phyloP scores from a whole-genome alignment of 352 stramenopile species.

The Aphanomyces cochlioides region DNA sequence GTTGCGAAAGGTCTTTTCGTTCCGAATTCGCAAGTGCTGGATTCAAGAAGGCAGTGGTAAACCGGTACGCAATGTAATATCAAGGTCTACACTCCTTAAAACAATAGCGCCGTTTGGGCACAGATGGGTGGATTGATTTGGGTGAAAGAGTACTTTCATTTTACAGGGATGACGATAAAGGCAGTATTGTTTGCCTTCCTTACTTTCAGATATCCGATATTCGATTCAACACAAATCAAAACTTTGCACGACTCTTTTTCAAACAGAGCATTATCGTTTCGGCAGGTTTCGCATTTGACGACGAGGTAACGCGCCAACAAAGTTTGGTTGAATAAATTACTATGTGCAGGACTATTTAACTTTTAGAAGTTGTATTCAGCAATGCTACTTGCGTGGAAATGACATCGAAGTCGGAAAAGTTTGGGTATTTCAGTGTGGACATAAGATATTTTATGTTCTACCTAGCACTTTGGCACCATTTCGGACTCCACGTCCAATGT shows the following conservation, averaged over 20 bases:
- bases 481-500: no score
- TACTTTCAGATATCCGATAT: slow-evolving; percentile 2
- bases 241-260: slow-evolving; percentile 9
- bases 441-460: no score
- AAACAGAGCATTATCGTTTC: neutral
- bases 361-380: no score
- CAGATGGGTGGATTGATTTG: slow-evolving; percentile 25
- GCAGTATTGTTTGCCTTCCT: neutral
- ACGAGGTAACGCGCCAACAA: neutral
- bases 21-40: slow-evolving; percentile 19
- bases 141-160: slow-evolving; percentile 10
- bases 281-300: neutral
- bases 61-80: neutral
- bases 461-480: no score
- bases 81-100: neutral
- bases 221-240: slow-evolving; percentile 5
- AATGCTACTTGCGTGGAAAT: no score
- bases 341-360: neutral
- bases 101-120: slow-evolving; percentile 8
- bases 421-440: no score
- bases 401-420: no score
- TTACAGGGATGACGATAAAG: slow-evolving; percentile 18
- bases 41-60: neutral
- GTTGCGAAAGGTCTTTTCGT: slow-evolving; percentile 5
- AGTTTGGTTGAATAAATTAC: neutral